Evolutionary conservation across 176 grass and related monocot genomes (phyloP).

Genomic region (Musa acuminata): DNA sequence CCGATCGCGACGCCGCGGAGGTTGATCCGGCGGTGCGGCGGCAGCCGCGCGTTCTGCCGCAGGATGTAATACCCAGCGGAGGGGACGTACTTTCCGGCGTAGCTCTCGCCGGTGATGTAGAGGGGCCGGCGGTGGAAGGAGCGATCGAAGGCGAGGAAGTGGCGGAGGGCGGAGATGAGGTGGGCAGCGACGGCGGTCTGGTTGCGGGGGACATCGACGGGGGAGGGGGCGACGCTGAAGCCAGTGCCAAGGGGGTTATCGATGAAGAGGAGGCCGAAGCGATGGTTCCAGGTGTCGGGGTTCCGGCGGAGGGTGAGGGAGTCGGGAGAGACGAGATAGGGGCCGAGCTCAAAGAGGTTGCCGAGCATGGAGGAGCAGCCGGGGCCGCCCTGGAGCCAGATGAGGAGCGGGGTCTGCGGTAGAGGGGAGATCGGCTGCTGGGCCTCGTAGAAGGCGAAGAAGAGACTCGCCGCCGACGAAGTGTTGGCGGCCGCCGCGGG

Average conservation of each 20-base stretch:
- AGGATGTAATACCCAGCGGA: constrained; percentile 36
- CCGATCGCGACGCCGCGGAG: constrained; percentile 51
- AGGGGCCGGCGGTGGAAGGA: constrained; percentile 38
- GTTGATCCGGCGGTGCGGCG: constrained; percentile 16
- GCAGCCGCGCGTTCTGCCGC: constrained; percentile 19
- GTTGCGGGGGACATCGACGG: constrained; percentile 37
- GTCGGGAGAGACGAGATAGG: constrained; percentile 36
- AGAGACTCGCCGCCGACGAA: constrained; percentile 22
- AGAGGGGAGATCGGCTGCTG: constrained; percentile 30
- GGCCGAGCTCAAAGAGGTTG: constrained; percentile 55
- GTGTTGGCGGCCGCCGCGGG: constrained; percentile 19
- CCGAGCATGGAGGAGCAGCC: constrained; percentile 54
- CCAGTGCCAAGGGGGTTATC: constrained; percentile 68
- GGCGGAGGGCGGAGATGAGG: constrained; percentile 34
- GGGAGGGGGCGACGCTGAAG: constrained; percentile 37
- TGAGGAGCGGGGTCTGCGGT: constrained; percentile 34
- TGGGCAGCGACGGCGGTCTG: constrained; percentile 40
- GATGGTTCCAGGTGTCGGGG: constrained; percentile 46
- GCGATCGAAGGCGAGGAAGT: constrained; percentile 41
- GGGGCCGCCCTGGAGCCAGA: constrained; percentile 64
- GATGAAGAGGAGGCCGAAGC: constrained; percentile 58
- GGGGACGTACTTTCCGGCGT: constrained; percentile 65
- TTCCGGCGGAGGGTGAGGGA: constrained; percentile 31
- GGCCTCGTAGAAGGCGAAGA: constrained; percentile 67
- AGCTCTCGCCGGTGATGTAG: constrained; percentile 66